These are phyloP conservation scores for Prunus mira DNA, from an alignment of 306 rosid genomes.

Conservation along the genomic window DNA sequence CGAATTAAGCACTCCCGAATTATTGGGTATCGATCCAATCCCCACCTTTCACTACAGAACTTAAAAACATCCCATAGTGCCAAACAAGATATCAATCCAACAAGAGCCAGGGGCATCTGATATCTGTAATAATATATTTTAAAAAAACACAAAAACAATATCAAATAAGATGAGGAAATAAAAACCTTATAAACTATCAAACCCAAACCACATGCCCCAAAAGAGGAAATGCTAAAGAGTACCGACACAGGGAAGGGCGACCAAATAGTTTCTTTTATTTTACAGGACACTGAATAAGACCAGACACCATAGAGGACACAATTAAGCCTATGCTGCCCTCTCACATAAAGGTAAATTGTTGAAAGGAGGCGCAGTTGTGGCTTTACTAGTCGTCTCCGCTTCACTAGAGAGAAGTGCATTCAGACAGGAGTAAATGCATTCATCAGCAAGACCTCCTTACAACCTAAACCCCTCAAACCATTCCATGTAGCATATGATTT, in stretches of 20 bases:
- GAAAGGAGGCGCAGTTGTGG: not conserved
- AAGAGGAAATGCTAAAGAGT: not conserved
- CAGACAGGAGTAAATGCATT: not conserved
- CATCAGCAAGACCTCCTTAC: not conserved
- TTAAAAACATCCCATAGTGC: slow-evolving; percentile 85
- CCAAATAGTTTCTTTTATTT: not conserved
- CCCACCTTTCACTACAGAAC: slow-evolving; percentile 59
- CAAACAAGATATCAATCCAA: slow-evolving; percentile 72
- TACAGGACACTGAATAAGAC: not conserved
- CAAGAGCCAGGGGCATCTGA: slow-evolving; percentile 82
- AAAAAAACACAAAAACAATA: slow-evolving; percentile 10
- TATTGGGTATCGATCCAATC: slow-evolving; percentile 58
- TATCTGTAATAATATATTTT: slow-evolving; percentile 50
- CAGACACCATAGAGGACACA: not conserved
- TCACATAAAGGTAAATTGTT: not conserved
- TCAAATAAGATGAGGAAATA: slow-evolving; percentile 9
- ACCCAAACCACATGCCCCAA: not conserved
- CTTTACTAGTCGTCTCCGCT: not conserved
- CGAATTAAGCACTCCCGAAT: slow-evolving; percentile 60
- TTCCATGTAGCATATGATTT: not conserved
- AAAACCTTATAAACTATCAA: not conserved
- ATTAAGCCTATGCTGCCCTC: not conserved
- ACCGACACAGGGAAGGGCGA: not conserved
- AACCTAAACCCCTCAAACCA: not conserved
- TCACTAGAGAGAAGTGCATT: not conserved